Evolutionary conservation across 805 yeast genomes (phyloP).

Genomic region (Martiniozyma abietophila): DNA sequence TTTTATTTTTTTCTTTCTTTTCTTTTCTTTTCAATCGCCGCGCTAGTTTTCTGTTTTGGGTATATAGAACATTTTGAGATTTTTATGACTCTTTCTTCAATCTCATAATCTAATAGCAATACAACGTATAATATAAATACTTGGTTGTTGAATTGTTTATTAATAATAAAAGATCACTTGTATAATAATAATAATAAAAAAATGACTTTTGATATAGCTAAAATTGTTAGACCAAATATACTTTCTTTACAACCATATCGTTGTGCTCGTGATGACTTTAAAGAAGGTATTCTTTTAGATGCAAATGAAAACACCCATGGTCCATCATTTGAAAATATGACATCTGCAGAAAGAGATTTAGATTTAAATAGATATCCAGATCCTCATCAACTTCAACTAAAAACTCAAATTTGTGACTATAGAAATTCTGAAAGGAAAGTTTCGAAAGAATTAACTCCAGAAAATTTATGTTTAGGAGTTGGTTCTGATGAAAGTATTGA

Average conservation of each 20-base stretch:
- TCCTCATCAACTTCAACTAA: slow-evolving; percentile 81
- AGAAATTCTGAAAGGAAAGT: slow-evolving; percentile 43
- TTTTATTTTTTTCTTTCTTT: too few relatives aligned
- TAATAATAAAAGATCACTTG: too few relatives aligned
- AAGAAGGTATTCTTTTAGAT: slow-evolving; percentile 78
- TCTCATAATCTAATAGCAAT: too few relatives aligned
- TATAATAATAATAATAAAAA: too few relatives aligned
- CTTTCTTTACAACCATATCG: slow-evolving; percentile 78
- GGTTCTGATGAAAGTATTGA: slow-evolving; percentile 97
- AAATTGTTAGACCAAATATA: slow-evolving; percentile 79
- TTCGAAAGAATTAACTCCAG: slow-evolving; percentile 28
- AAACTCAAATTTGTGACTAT: slow-evolving; percentile 58
- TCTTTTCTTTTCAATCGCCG: too few relatives aligned
- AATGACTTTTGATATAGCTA: slow-evolving; percentile 42
- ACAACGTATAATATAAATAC: too few relatives aligned
- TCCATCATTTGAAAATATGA: slow-evolving; percentile 49
- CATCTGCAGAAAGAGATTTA: slow-evolving; percentile 35
- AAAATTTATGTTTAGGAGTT: slow-evolving; percentile 84
- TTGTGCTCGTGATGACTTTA: slow-evolving; percentile 95
- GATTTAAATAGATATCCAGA: slow-evolving; percentile 91
- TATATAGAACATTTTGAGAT: too few relatives aligned
- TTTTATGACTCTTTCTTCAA: too few relatives aligned
- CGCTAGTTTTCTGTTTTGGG: too few relatives aligned
- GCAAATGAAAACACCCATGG: slow-evolving; percentile 97
- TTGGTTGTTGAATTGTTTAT: too few relatives aligned